Base-by-base conservation (phyloP, 2,329 filamentous ascomycete genomes). In the Xylaria sp. region DNA sequence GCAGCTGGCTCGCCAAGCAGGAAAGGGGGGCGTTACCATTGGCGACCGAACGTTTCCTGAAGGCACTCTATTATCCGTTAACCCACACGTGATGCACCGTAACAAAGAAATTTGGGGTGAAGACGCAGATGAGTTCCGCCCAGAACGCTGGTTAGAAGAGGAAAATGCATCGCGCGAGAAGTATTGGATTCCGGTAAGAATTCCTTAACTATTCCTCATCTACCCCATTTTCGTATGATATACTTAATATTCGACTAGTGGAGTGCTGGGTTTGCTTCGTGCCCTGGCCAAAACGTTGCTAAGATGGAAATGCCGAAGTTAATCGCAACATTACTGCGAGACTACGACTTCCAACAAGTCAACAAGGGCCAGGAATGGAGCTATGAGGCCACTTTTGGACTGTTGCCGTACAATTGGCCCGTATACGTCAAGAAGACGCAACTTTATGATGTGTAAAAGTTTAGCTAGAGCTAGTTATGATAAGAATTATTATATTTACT, bases 281-380 rank as follows among this genome's bases (percentile, higher is more conserved):
- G 70, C n/a, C 63, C 63, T 0, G 69, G 70, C 3, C 70, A 72
- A 63, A 67, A 72, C 4, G 53, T 72, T 13, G 69, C 67, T 0
- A 61, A 61, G n/a, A 65, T 72, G 22, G 70, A 72, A 58, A 38
- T 72, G 47, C 67, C 66, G 25, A 72, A 72, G 53, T 61, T 72
- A 44, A 29, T 68, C 20, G 64, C 70, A 1, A 72, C 70, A 1
- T 59, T 72, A 20, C 58, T 71, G 10, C 64, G 70, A 10, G 66
- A 69, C 38, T 72, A 71, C 29, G 61, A 71, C 10, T 66, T 72
- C 25, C 36, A 31, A 17, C 69, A 71, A 22, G 69, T 69, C 42
- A 59, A 68, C 36, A 31, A 65, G 25, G 53, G 57, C 1, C 69
- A 68, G 39, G 55, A 72, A 39, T 71, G 68, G 68, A 62, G 47